Percentiles rank a stretch among this genome's conserved stretches.
These are phyloP conservation scores for Termitomyces sp. DNA, from an alignment of 768 basidiomycete species.

Conservation along the genomic window DNA sequence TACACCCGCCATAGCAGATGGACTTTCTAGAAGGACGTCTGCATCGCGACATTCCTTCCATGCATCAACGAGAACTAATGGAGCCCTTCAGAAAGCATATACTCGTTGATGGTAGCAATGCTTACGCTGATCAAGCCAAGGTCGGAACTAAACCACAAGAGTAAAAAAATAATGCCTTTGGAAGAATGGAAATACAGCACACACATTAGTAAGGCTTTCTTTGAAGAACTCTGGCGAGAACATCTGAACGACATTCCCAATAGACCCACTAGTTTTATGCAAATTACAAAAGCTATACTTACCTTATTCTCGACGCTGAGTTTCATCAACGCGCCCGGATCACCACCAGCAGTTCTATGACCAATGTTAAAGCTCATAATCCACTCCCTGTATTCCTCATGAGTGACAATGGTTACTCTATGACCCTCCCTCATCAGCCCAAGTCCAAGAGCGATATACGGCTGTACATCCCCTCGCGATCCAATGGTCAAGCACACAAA, in stretches of 20 bases:
- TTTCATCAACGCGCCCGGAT: conserved; percentile 67
- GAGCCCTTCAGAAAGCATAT: neutral
- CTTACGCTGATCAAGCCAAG: conserved; percentile 62
- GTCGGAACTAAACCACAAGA: conserved; percentile 38
- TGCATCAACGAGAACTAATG: conserved; percentile 49
- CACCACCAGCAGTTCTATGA: conserved; percentile 61
- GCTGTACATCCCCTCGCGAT: conserved; percentile 61
- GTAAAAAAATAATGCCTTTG: neutral
- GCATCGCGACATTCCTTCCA: conserved; percentile 63
- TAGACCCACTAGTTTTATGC: neutral
- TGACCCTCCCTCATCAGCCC: conserved; percentile 43
- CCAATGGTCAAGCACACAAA: conserved; percentile 65
- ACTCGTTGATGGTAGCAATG: conserved; percentile 2
- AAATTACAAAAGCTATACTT: neutral
- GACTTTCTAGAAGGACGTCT: conserved; percentile 61
- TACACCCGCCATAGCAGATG: conserved; percentile 66
- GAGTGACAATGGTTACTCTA: conserved; percentile 52
- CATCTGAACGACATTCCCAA: conserved; percentile 36
- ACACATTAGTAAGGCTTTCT: conserved; percentile 48
- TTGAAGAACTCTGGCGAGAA: conserved; percentile 71
- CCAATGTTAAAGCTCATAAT: conserved; percentile 52
- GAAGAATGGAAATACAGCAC: conserved; percentile 10
- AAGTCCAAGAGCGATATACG: conserved; percentile 52
- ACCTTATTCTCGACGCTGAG: conserved; percentile 41
- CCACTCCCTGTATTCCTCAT: conserved; percentile 52